These are phyloP conservation scores for Friedmanniomyces simplex DNA, from an alignment of 495 filamentous ascomycete species.

Conservation along the genomic window DNA sequence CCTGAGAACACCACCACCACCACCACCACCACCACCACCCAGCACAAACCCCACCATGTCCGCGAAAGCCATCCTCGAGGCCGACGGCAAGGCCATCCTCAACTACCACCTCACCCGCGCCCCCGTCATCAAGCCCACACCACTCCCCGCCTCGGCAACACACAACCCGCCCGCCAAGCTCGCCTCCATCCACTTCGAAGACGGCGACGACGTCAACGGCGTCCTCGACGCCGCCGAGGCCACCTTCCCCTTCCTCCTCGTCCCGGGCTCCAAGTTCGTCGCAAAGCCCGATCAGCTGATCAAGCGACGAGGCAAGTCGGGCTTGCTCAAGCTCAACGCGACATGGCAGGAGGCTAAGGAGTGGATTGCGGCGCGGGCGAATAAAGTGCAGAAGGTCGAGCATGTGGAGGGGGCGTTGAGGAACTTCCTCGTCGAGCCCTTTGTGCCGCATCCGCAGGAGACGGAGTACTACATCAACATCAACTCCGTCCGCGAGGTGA, in stretches of 20 bases:
- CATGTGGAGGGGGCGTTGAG: slow-evolving; percentile 77
- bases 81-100: slow-evolving; percentile 99
- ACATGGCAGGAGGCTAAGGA: slow-evolving; percentile 83
- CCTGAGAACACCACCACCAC: slow-evolving; percentile 4
- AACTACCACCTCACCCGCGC: slow-evolving; percentile 99
- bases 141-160: slow-evolving; percentile 70
- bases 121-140: slow-evolving; percentile 93
- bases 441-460: slow-evolving; percentile 83
- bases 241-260: slow-evolving; percentile 89
- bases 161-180: slow-evolving; percentile 91
- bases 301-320: slow-evolving; percentile 98
- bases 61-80: slow-evolving; percentile 95
- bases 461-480: slow-evolving; percentile 99
- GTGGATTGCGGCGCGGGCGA: slow-evolving; percentile 86
- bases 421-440: slow-evolving; percentile 96
- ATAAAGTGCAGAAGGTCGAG: slow-evolving; percentile 89
- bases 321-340: slow-evolving; percentile 94
- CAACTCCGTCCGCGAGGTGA: slow-evolving; percentile 80
- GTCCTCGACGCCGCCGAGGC: slow-evolving; percentile 92
- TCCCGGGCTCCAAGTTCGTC: slow-evolving; percentile 77
- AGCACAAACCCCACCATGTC: slow-evolving; percentile 56
- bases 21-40: too few species aligned
- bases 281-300: slow-evolving; percentile 99
- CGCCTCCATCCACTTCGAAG: slow-evolving; percentile 86
- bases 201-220: slow-evolving; percentile 66